Base-by-base conservation (phyloP, 257 asterid genomes). In the Solanum chaucha region DNA sequence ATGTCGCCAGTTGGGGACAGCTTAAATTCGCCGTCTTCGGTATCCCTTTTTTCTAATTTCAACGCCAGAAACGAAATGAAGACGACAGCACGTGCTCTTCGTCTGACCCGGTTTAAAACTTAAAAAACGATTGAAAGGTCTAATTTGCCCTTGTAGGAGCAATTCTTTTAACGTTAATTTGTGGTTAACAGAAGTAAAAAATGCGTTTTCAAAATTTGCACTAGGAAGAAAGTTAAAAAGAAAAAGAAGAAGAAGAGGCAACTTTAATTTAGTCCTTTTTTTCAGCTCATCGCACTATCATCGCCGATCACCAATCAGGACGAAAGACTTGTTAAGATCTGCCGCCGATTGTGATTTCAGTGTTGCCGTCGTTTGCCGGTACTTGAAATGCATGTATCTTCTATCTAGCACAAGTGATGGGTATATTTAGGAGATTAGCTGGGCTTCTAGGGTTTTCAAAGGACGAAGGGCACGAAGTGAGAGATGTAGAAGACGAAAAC, bases 401-500 rank as follows among this genome's bases (percentile, higher is more conserved):
- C 3, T 81, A 17, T 10, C 8, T 14, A 78, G n/a, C 13, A 40
- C 36, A 77, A 78, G 67, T 17, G 26, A 78, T 80, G 85, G 85
- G 85, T 46, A 80, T 80, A 30, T 46, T 80, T 28, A 80, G 67
- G 85, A 80, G 67, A 46, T 46, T 80, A 80, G 85, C 85, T 46
- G 85, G 67, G 85, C 30, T 46, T 80, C 67, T 80, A 46, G 85
- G 85, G 85, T 46, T 80, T 80, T 80, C 85, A 8, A 80, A 80
- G n/a, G 85, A 80, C 19, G 85, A 80, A 14, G 84, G 61, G n/a
- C 83, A 41, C 8, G 84, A 26, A 28, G 85, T 80, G 15, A 80
- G 85, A 80, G 67, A 78, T 5, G 28, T 72, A 77, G 36, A 77
- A 77, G 64, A 80, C 5, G 28, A 44, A 3, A 8, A 17, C 67